Conservation (phyloP, 164 flowering plant species). For the Vitis rotundifolia region DNA sequence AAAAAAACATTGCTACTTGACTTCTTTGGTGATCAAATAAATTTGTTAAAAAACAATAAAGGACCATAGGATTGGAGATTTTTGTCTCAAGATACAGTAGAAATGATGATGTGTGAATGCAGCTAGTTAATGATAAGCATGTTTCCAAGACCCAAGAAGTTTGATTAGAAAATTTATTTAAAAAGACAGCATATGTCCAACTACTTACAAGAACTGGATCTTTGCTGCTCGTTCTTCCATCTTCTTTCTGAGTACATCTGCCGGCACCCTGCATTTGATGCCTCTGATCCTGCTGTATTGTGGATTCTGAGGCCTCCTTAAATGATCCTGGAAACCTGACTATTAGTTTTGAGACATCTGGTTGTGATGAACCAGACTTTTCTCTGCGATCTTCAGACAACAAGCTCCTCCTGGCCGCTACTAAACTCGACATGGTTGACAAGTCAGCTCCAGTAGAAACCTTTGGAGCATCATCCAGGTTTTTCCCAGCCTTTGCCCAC, state of each 20-base stretch:
- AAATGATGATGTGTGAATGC: too few relatives aligned
- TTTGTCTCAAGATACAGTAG: too few relatives aligned
- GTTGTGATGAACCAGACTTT: slow-evolving; percentile 46
- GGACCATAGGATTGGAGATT: too few relatives aligned
- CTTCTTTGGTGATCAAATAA: too few relatives aligned
- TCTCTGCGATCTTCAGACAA: slow-evolving; percentile 60
- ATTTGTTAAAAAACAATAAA: too few relatives aligned
- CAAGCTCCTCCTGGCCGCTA: slow-evolving; percentile 69
- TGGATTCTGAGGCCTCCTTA: slow-evolving; percentile 56
- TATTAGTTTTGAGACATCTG: slow-evolving; percentile 47
- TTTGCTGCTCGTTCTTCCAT: slow-evolving; percentile 48
- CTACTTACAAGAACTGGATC: slow-evolving; percentile 75
- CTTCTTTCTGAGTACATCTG: slow-evolving; percentile 49
- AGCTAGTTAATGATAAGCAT: too few relatives aligned
- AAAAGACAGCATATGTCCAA: not conserved
- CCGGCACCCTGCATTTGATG: slow-evolving; percentile 32
- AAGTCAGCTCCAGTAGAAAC: slow-evolving; percentile 59
- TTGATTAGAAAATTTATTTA: not conserved
- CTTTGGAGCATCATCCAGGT: slow-evolving; percentile 69
- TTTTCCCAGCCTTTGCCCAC: slow-evolving; percentile 70
- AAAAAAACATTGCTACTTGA: too few relatives aligned
- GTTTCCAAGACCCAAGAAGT: too few relatives aligned
- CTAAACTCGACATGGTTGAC: slow-evolving; percentile 58
- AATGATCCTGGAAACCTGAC: slow-evolving; percentile 71
- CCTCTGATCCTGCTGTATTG: slow-evolving; percentile 44